Evolutionary conservation across 257 asterid species (phyloP).

Genomic region (Cruciata laevipes): DNA sequence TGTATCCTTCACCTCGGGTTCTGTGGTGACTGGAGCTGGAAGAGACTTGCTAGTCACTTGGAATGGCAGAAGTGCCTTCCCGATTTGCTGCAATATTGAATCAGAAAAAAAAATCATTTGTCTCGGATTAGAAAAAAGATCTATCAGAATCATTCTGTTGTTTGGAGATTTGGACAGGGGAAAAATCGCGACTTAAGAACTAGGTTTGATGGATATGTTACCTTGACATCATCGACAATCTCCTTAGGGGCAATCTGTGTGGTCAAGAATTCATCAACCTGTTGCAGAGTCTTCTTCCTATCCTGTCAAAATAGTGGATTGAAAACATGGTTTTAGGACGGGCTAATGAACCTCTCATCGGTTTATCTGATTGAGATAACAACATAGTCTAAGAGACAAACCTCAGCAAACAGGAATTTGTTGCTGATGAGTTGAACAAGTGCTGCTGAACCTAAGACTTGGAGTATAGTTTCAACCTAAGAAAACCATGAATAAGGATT

Average conservation of each 20-base stretch:
- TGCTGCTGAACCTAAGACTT: conserved; percentile 82
- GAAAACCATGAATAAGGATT: conserved; percentile 11
- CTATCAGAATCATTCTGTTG: neutral
- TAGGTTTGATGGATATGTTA: conserved; percentile 13
- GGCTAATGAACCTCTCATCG: neutral
- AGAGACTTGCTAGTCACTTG: conserved; percentile 45
- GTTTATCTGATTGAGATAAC: neutral
- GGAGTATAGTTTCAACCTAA: conserved; percentile 88
- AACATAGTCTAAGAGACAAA: conserved; percentile 14
- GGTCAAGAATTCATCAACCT: conserved; percentile 63
- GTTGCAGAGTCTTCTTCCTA: conserved; percentile 67
- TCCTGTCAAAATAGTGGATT: conserved; percentile 50
- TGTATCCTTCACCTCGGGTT: conserved; percentile 26
- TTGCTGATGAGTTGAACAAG: conserved; percentile 72
- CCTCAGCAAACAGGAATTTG: conserved; percentile 92
- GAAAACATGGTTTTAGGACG: conserved; percentile 3
- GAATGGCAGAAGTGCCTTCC: conserved; percentile 76
- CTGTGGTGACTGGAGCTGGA: conserved; percentile 41
- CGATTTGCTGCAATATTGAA: conserved; percentile 49
- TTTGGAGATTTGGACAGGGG: neutral
- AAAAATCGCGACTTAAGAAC: neutral
- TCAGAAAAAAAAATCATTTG: neutral
- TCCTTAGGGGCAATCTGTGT: conserved; percentile 72
- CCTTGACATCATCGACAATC: conserved; percentile 86
- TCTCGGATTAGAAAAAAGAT: neutral